These are phyloP conservation scores for Elymus sibiricus DNA, from an alignment of 176 grass and related monocot genomes.

Conservation along the genomic window DNA sequence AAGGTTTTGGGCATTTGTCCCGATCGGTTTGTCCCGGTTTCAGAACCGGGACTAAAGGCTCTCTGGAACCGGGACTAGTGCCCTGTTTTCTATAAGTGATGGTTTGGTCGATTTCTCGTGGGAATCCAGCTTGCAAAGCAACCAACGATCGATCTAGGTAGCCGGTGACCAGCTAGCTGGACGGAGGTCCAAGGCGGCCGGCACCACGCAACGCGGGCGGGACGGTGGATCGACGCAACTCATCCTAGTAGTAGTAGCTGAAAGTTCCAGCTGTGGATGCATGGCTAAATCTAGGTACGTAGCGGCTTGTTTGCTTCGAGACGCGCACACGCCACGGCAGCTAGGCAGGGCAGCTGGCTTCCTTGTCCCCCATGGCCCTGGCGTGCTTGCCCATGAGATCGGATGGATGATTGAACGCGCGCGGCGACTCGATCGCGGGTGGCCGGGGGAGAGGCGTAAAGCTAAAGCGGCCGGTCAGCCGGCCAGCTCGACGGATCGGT, in stretches of 20 bases:
- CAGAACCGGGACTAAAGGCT: no score
- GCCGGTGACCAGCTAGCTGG: background rate
- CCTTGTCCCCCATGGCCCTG: background rate
- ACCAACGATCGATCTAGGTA: background rate
- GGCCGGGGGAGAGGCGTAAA: no score
- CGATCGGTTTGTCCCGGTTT: no score
- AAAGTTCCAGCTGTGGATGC: background rate
- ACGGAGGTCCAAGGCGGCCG: background rate
- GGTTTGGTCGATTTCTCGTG: background rate
- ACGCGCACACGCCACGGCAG: background rate
- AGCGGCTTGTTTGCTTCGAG: background rate
- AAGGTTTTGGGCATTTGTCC: no score
- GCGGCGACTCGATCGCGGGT: background rate
- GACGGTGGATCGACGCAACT: background rate
- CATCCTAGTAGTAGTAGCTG: no score
- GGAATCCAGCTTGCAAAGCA: background rate
- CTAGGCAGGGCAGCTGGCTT: background rate
- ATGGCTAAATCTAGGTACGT: background rate
- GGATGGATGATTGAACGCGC: background rate
- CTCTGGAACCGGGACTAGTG: no score
- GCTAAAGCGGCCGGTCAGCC: background rate
- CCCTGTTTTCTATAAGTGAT: no score
- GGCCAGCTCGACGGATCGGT: background rate
- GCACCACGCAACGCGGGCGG: background rate
- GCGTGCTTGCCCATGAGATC: no score